These are phyloP conservation scores for Auriscalpium vulgare DNA, from an alignment of 768 basidiomycete species.

Conservation along the genomic window DNA sequence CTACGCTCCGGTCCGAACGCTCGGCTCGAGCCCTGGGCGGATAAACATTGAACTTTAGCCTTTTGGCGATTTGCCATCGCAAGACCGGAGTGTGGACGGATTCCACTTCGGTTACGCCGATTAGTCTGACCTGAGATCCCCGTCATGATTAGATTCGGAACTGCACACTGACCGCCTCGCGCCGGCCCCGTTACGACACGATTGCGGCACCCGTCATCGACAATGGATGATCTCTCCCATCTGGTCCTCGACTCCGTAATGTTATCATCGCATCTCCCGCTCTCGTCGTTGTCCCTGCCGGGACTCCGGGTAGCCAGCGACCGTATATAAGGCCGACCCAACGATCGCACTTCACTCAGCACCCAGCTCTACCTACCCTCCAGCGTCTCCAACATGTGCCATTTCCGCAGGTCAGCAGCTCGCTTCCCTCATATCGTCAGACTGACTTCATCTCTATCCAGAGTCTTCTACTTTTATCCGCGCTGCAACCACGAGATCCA, in stretches of 20 bases:
- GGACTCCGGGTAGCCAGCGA: conserved; percentile 7
- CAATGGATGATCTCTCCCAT: not conserved
- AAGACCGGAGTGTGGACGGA: conserved; percentile 8
- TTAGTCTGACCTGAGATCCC: conserved; percentile 10
- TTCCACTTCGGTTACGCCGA: conserved; percentile 9
- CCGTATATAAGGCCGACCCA: conserved; percentile 5
- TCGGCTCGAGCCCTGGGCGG: conserved; percentile 1
- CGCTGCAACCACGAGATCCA: conserved; percentile 11
- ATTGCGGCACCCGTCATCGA: conserved; percentile 4
- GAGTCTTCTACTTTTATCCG: conserved; percentile 51
- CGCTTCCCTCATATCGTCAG: too few relatives aligned
- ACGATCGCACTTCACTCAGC: conserved; percentile 15
- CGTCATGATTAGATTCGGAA: not conserved
- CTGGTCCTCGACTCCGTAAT: not conserved
- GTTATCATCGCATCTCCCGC: not conserved
- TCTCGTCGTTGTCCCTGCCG: not conserved
- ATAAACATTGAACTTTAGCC: conserved; percentile 13
- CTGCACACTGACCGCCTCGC: not conserved
- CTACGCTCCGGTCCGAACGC: conserved; percentile 6
- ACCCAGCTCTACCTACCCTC: conserved; percentile 14
- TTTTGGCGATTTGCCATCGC: conserved; percentile 18
- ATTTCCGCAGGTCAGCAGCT: conserved; percentile 54
- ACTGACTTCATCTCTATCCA: conserved; percentile 23
- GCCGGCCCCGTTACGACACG: conserved; percentile 1
- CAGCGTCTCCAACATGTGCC: conserved; percentile 45